Evolutionary conservation across 1,284 basidiomycete genomes (phyloP).

Genomic region (Peniophora sp.): DNA sequence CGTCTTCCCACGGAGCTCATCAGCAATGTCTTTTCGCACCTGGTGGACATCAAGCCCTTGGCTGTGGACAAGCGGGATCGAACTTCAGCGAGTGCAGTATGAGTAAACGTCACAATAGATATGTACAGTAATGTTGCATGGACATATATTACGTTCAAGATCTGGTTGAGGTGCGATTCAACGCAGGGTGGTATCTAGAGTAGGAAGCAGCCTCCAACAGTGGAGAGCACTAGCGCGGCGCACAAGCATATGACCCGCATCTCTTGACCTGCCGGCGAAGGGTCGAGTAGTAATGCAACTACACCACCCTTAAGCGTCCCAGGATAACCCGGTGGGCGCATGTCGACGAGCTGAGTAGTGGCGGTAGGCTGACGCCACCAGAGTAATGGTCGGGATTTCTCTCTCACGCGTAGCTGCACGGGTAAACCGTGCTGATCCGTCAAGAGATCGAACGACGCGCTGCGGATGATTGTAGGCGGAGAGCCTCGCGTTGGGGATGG

Average conservation of each 20-base stretch:
- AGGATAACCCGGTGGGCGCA: constrained; percentile 38
- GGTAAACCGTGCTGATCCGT: constrained; percentile 37
- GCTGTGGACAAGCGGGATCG: too few species aligned
- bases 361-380: constrained; percentile 33
- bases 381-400: constrained; percentile 30
- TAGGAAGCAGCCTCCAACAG: constrained; percentile 37
- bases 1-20: too few species aligned
- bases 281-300: constrained; percentile 42
- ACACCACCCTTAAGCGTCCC: constrained; percentile 24
- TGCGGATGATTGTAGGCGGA: constrained; percentile 18
- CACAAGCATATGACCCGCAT: constrained; percentile 53
- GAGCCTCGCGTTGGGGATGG: constrained; percentile 24
- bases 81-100: too few species aligned
- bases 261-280: constrained; percentile 60
- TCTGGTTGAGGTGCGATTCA: too few species aligned
- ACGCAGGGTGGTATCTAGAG: too few species aligned
- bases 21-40: too few species aligned
- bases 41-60: too few species aligned
- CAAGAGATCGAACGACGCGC: constrained; percentile 46
- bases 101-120: too few species aligned
- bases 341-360: constrained; percentile 29
- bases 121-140: too few species aligned
- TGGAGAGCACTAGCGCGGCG: constrained; percentile 42
- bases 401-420: constrained; percentile 33
- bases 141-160: too few species aligned